Percentiles rank a stretch among this genome's conserved stretches.
Conservation (phyloP, 2,329 filamentous ascomycete genomes). For the Alternaria sp. region DNA sequence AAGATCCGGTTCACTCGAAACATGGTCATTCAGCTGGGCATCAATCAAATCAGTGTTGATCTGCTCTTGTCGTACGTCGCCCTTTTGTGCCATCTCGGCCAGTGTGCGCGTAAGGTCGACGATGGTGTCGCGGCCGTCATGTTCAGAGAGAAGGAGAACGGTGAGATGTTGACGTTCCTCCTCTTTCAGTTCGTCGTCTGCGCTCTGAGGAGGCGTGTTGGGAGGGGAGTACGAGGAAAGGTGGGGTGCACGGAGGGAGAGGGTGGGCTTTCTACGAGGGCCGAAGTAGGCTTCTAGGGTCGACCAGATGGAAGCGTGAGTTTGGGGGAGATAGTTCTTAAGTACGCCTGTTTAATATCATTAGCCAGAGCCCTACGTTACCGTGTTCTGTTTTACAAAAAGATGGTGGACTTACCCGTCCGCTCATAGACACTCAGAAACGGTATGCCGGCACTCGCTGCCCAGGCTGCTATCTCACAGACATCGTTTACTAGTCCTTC, state of each 20-base stretch:
- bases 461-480: slow-evolving; percentile 92
- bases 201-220: slow-evolving; percentile 50
- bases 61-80: slow-evolving; percentile 81
- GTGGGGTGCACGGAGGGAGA: slow-evolving; percentile 78
- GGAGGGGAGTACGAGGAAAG: slow-evolving; percentile 65
- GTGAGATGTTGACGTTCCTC: slow-evolving; percentile 56
- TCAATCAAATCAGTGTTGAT: slow-evolving; percentile 88
- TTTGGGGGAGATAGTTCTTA: slow-evolving; percentile 86
- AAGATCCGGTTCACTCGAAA: slow-evolving; percentile 90
- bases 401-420: slow-evolving; percentile 68
- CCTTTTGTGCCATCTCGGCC: slow-evolving; percentile 91
- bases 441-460: slow-evolving; percentile 85
- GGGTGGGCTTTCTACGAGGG: slow-evolving; percentile 67
- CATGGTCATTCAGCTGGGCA: slow-evolving; percentile 78
- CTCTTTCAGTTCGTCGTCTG: slow-evolving; percentile 43
- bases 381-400: background rate
- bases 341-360: slow-evolving; percentile 70
- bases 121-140: slow-evolving; percentile 91
- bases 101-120: slow-evolving; percentile 95
- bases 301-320: slow-evolving; percentile 78
- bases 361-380: slow-evolving; percentile 3
- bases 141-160: slow-evolving; percentile 82
- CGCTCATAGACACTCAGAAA: slow-evolving; percentile 91
- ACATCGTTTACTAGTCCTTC: slow-evolving; percentile 89
- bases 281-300: slow-evolving; percentile 92